These are phyloP conservation scores for Thelephora ganbajun DNA, from an alignment of 768 basidiomycete genomes.

Conservation along the genomic window DNA sequence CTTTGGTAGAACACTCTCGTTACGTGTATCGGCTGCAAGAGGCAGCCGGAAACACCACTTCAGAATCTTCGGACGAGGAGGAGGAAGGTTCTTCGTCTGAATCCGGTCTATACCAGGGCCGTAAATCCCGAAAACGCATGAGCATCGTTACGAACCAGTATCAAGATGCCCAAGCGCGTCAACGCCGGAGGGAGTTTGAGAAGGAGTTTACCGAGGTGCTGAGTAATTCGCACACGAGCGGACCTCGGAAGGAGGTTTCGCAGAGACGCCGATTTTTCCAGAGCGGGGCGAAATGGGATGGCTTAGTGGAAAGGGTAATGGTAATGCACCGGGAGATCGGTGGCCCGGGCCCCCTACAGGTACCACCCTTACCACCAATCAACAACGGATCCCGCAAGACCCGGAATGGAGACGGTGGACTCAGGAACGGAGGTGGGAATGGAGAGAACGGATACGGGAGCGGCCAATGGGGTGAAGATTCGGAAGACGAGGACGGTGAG, in stretches of 20 bases:
- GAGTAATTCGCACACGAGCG: slow-evolving; percentile 1
- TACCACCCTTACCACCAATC: no score
- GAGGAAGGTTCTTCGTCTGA: slow-evolving; percentile 8
- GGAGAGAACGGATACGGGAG: no score
- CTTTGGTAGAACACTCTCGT: slow-evolving; percentile 42
- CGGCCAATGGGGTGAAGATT: no score
- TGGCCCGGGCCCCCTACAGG: slow-evolving; percentile 1
- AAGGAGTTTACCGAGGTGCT: slow-evolving; percentile 7
- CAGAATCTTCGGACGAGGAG: slow-evolving; percentile 17
- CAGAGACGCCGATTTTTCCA: slow-evolving; percentile 47
- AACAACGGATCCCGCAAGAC: no score
- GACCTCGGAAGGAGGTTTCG: slow-evolving; percentile 2
- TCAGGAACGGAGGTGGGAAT: no score
- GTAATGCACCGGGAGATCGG: slow-evolving; percentile 6
- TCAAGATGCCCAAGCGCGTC: slow-evolving; percentile 33
- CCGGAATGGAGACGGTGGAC: no score
- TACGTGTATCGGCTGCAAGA: slow-evolving; percentile 32
- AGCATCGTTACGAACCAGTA: slow-evolving; percentile 52
- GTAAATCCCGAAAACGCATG: slow-evolving; percentile 38
- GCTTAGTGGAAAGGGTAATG: slow-evolving; percentile 9
- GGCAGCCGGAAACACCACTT: slow-evolving; percentile 10
- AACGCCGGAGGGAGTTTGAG: slow-evolving; percentile 24
- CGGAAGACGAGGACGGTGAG: no score
- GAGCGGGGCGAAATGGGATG: slow-evolving; percentile 26
- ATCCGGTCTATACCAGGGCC: slow-evolving; percentile 10